Conservation (phyloP, 2,329 filamentous ascomycete genomes). For the Hymenoscyphus albidus region DNA sequence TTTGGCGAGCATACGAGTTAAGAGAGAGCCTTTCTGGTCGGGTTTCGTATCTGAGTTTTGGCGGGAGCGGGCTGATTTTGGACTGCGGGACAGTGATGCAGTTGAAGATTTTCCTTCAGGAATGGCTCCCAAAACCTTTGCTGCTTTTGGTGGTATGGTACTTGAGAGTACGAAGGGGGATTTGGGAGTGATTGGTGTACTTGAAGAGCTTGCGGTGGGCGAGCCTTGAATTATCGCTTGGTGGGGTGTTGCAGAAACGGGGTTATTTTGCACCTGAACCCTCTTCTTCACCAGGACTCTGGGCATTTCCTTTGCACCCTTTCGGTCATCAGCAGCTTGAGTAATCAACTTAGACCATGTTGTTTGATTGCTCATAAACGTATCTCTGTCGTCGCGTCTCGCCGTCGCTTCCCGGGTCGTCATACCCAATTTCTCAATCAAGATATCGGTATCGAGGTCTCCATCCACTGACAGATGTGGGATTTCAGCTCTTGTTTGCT, state of each 20-base stretch:
- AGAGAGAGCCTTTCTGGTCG: background rate
- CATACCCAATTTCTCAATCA: background rate
- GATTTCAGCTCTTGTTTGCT: background rate
- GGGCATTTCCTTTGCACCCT: background rate
- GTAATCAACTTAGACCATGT: background rate
- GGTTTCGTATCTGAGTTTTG: background rate
- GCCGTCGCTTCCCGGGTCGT: background rate
- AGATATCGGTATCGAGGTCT: background rate
- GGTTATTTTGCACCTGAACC: background rate
- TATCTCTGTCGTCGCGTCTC: background rate
- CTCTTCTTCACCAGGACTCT: background rate
- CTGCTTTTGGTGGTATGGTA: background rate
- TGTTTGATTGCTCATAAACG: constrained; percentile 1
- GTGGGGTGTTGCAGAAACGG: background rate
- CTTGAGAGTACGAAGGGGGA: background rate
- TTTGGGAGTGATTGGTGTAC: background rate
- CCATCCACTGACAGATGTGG: background rate
- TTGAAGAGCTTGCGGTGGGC: background rate
- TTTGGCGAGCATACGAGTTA: background rate
- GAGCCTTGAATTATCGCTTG: background rate
- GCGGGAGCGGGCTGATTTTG: background rate
- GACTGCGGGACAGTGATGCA: background rate
- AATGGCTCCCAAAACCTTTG: background rate
- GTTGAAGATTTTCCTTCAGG: background rate
- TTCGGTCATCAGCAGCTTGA: background rate